Evolutionary conservation across 306 rosid genomes (phyloP), one percentile per base, ranked within the genome.

Genomic region (Hippophae rhamnoides): DNA sequence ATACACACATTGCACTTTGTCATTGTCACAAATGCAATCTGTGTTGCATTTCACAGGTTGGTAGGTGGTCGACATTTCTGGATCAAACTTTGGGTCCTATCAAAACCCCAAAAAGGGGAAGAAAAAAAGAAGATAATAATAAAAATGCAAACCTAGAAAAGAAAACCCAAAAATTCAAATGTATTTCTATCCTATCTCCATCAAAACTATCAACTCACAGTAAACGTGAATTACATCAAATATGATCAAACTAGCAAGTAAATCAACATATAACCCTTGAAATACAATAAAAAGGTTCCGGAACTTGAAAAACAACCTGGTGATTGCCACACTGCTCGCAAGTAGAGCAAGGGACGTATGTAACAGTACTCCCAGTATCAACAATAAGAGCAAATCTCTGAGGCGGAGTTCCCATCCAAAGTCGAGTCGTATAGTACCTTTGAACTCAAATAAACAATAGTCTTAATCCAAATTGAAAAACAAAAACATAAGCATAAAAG

Each of bases 401-500:
- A 13, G 96, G 96, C 51, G 96, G 99, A 62, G 95, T 85, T 45
- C 99, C 99, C 78, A 92, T 88, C 95, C 84, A 88, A 43, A 92
- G 85, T 79, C 86, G 80, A 50, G 95, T 85, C 5, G 99, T 88
- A 58, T 88, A 88, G 50, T 92, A 92, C 66, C 98, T 92, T 56
- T 52, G 31, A 48, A 69, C 62, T 52, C 52, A 45, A 49, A 42
- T 56, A 26, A 62, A 23, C 13, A 60, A 41, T 14, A 27, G 13
- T 56, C 14, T 12, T 52, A 64, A 41, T 45, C 43, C 7, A 47
- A 18, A 47, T 56, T 51, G 12, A 42, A 41, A 50, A 41, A 40
- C 23, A 51, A 12, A 13, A 52, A 1, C 11, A 10, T 9, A 52
- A 10, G 18, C 2, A 53, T 0, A 18, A 42, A 51, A 66, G 69